A percentile compares a stretch with the other conserved stretches of the same genome.
Conservation (phyloP, 345 rosid genomes). For the Rhizophora apiculata region DNA sequence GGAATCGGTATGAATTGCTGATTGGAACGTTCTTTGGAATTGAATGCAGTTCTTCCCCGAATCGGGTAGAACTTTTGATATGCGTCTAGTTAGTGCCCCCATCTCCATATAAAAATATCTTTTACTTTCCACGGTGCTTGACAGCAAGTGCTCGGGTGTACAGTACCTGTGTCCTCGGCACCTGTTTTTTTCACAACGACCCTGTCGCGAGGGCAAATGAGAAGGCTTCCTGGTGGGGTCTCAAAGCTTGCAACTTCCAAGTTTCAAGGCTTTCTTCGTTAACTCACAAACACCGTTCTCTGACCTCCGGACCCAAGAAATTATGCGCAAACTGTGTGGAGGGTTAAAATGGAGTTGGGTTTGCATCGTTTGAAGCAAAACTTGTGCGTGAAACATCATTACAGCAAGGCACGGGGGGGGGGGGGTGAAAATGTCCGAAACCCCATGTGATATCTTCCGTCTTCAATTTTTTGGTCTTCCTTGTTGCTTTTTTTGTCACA, state of each 20-base stretch:
- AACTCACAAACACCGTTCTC: background rate
- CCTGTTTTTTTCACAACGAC: background rate
- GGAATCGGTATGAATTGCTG: too few relatives aligned
- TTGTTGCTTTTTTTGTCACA: background rate
- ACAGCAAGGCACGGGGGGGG: slow-evolving; percentile 22
- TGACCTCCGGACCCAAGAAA: slow-evolving; percentile 15
- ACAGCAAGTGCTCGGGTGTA: slow-evolving; percentile 18
- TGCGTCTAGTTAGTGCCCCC: background rate
- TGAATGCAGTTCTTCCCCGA: too few relatives aligned
- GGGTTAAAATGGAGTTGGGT: background rate
- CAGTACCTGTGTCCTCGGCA: background rate
- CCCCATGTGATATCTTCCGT: slow-evolving; percentile 20
- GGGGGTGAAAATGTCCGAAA: slow-evolving; percentile 9
- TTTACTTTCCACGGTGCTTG: slow-evolving; percentile 13
- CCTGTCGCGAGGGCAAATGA: background rate
- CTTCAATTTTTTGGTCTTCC: too few relatives aligned
- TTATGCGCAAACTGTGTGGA: slow-evolving; percentile 7
- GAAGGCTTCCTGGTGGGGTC: slow-evolving; percentile 9
- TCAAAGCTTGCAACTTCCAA: background rate
- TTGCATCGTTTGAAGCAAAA: slow-evolving; percentile 28
- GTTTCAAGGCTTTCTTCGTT: background rate
- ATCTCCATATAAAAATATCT: background rate
- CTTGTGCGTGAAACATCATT: slow-evolving; percentile 26
- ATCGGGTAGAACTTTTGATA: too few relatives aligned
- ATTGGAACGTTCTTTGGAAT: too few relatives aligned